Conservation (phyloP, 2,329 filamentous ascomycete species). For the Cladosporium cucumerinum region DNA sequence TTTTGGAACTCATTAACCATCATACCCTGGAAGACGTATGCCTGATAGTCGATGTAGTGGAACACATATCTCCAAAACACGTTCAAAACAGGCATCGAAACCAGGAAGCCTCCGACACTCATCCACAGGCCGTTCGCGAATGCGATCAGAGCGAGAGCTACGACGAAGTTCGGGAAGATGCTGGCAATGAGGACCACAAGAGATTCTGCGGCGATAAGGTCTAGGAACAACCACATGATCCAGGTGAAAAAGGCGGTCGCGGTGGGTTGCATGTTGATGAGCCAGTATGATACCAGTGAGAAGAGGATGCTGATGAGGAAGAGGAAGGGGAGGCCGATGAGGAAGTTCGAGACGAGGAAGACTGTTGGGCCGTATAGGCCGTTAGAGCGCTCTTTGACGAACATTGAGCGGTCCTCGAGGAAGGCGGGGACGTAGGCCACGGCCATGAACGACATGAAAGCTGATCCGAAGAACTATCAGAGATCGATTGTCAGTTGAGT, state of each 20-base stretch:
- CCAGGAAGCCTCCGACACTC: constrained; percentile 77
- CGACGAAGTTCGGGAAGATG: constrained; percentile 72
- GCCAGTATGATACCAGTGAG: constrained; percentile 72
- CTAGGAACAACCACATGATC: constrained; percentile 81
- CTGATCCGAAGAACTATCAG: constrained; percentile 43
- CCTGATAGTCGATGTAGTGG: constrained; percentile 81
- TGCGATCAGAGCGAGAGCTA: constrained; percentile 71
- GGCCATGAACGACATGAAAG: constrained; percentile 51
- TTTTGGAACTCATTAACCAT: constrained; percentile 79
- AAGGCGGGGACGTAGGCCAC: constrained; percentile 79
- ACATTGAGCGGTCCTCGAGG: constrained; percentile 70
- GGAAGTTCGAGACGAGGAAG: constrained; percentile 72
- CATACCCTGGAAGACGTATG: constrained; percentile 84
- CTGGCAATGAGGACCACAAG: constrained; percentile 72
- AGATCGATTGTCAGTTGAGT: neutral
- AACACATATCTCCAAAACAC: constrained; percentile 82
- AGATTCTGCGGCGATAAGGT: constrained; percentile 76
- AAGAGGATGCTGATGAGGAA: constrained; percentile 74
- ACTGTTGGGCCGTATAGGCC: constrained; percentile 70
- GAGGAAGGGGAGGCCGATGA: constrained; percentile 75
- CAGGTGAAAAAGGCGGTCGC: constrained; percentile 68
- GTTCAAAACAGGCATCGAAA: constrained; percentile 67
- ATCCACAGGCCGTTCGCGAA: constrained; percentile 89
- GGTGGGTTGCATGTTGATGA: constrained; percentile 67
- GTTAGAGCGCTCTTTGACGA: constrained; percentile 72